Conservation (phyloP, 139 green algal species). For the Bryopsis sp. region DNA sequence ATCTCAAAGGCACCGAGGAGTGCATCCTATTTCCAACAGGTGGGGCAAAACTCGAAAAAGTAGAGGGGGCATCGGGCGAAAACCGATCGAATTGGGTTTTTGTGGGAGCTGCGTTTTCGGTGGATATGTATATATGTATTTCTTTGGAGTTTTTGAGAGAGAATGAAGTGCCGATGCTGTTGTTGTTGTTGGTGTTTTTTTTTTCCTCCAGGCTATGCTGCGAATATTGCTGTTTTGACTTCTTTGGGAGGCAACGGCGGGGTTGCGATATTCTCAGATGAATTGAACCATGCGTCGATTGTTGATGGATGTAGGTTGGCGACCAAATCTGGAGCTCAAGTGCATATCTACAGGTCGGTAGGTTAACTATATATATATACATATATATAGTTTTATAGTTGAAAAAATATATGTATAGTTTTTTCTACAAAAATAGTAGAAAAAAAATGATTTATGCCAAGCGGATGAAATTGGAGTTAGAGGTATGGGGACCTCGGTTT, state of each 20-base stretch:
- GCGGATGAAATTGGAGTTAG: no score
- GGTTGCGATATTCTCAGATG: slow-evolving; percentile 73
- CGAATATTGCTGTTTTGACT: slow-evolving; percentile 71
- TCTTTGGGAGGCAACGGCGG: slow-evolving; percentile 28
- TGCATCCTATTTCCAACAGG: slow-evolving; percentile 69
- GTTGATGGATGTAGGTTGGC: slow-evolving; percentile 79
- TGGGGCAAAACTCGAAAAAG: neutral
- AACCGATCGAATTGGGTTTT: neutral
- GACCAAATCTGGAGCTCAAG: neutral
- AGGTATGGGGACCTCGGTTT: no score
- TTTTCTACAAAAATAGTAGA: no score
- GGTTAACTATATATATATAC: no score
- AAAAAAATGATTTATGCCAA: no score
- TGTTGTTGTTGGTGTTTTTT: no score
- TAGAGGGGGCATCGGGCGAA: neutral
- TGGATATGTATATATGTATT: no score
- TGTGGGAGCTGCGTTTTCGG: no score
- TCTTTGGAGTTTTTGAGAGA: no score
- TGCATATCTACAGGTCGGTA: neutral
- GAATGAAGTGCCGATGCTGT: no score
- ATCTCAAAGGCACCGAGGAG: slow-evolving; percentile 70
- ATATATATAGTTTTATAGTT: no score
- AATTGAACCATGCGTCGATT: slow-evolving; percentile 95
- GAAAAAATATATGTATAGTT: no score
- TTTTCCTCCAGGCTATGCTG: slow-evolving; percentile 66